Base-by-base conservation (phyloP, 164 flowering plant species). In the Vitis rotundifolia region DNA sequence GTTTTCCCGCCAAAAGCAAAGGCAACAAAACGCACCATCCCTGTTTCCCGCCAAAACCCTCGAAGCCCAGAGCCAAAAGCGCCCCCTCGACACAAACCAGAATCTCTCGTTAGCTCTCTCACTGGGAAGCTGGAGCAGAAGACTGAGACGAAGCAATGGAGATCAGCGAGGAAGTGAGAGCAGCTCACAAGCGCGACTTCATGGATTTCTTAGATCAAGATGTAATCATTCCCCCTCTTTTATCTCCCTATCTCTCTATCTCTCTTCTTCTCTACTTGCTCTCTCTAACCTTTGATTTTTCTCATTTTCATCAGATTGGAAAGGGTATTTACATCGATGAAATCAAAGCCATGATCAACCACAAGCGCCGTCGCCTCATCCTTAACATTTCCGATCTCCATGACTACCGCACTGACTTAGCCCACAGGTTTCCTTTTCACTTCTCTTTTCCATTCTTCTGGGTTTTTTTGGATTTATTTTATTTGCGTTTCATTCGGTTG, bases 311-410 rank as follows among this genome's bases (percentile, higher is more conserved):
- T 37, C 71, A 82, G 91, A 77, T 79, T 0, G 79, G 80, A 29
- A 78, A 76, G 68, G 83, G 85, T 19, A 78, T 84, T 16, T 91
- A 92, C 77, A 82, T 78, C 74, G 84, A 87, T 48, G 81, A 87
- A 7, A 81, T 94, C 64, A 83, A 81, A 70, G 70, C 75, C 10
- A 90, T 94, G 93, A 90, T 91, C 37, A 74, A 83, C 59, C 82
- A 74, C 65, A 85, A 85, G 71, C 88, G 87, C 52, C 91, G 78
- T 67, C 88, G 84, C 54, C 85, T 92, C 53, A 81, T 89, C 61
- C 73, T 94, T 73, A 84, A 92, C 78, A 78, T 92, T 68, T 87
- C 98, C 66, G 90, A 92, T 79, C 88, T 92, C 64, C 83, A 84
- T 59, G 83, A 87, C 56, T 84, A 69, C 81, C 73, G 80, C 68